Evolutionary conservation across 176 grass and related monocot genomes (phyloP).

Genomic region (maize (Zea mays)): Zm-B73-REFERENCE-NAM-5.0 NC_050098.1:130388001-130388500

Average conservation of each 20-base stretch:
- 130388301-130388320: slow-evolving; percentile 42
- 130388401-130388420: slow-evolving; percentile 91
- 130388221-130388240: slow-evolving; percentile 60
- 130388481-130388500: slow-evolving; percentile 26
- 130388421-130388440: slow-evolving; percentile 86
- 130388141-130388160: not conserved
- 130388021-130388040: slow-evolving; percentile 76
- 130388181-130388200: slow-evolving; percentile 24
- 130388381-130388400: slow-evolving; percentile 56
- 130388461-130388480: slow-evolving; percentile 75
- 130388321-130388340: not conserved
- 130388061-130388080: slow-evolving; percentile 72
- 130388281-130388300: slow-evolving; percentile 72
- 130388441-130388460: slow-evolving; percentile 98
- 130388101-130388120: not conserved
- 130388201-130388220: slow-evolving; percentile 77
- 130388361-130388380: not conserved
- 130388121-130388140: slow-evolving; percentile 7
- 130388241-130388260: slow-evolving; percentile 84
- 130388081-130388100: slow-evolving; percentile 64
- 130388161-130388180: slow-evolving; percentile 5
- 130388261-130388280: slow-evolving; percentile 68
- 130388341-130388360: not conserved
- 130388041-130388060: slow-evolving; percentile 46
- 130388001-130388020: slow-evolving; percentile 72